Evolutionary conservation across 2,329 filamentous ascomycete species (phyloP), one percentile per base, ranked within the genome.

Genomic region (Metarhizium robertsii): DNA sequence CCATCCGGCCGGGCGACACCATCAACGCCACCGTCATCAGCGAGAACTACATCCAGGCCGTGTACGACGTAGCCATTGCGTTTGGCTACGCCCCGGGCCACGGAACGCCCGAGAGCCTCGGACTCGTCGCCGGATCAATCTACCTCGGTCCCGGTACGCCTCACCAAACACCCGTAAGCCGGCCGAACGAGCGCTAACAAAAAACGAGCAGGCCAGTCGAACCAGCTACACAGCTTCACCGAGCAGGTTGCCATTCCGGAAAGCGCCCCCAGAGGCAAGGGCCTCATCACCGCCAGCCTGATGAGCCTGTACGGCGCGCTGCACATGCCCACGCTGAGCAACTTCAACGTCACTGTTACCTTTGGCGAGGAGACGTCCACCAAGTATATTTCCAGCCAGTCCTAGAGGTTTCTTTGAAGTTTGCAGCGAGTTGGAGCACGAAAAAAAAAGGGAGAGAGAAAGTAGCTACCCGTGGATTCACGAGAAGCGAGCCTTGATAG

Each of bases 21-120:
- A 70, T 75, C 64, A 61, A 66, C 34, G 66, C 72, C 61, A 66
- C 67, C 20, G 67, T 79, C 58, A 49, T 67, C 46, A 71, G 69
- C 47, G 64, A 70, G 50, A 68, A 70, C 65, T 77, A 75, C 66
- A 73, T 75, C 63, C 75, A 78, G 62, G 54, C 65, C 53, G 71
- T 75, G 34, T 63, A 68, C 59, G 75, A 79, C 58, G 64, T 78
- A 2, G 68, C 74, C 53, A 68, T 77, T 10, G 73, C 70, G 32
- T 75, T 75, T 59, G 75, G 75, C 42, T 70, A 67, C 58, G 52
- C 58, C 3, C 50, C 61, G 1, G 61, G 58, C 8, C 57, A 61
- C 2, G 68, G 60, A 4, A 68, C 59, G 57, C 61, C 62, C 0
- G 55, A 56, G 8, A 60, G 61, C 4, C 61, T 75, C 0, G 73